Conservation (phyloP, 176 grass and related monocot species). For the sorghum (Sorghum bicolor) region Sorghum_bicolor_NCBIv3 NC_012871.2:6758501-6759000, state of each 20-base stretch:
- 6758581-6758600: not conserved
- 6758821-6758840: not conserved
- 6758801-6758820: constrained; percentile 51
- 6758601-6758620: constrained; percentile 60
- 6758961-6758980: not conserved
- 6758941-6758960: not conserved
- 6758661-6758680: constrained; percentile 81
- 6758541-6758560: not conserved
- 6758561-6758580: not conserved
- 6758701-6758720: constrained; percentile 54
- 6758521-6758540: not conserved
- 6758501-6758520: not conserved
- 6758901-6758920: not conserved
- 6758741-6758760: constrained; percentile 45
- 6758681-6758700: constrained; percentile 37
- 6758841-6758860: constrained; percentile 8
- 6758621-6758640: constrained; percentile 83
- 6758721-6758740: constrained; percentile 36
- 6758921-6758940: not conserved
- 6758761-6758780: constrained; percentile 45
- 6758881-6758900: not conserved
- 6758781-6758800: constrained; percentile 44
- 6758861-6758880: not conserved
- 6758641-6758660: constrained; percentile 82
- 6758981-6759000: not conserved